Percentiles rank a stretch among this genome's conserved stretches.
These are phyloP conservation scores for Solanum pinnatisectum DNA, from an alignment of 257 asterid species.

Conservation along the genomic window DNA sequence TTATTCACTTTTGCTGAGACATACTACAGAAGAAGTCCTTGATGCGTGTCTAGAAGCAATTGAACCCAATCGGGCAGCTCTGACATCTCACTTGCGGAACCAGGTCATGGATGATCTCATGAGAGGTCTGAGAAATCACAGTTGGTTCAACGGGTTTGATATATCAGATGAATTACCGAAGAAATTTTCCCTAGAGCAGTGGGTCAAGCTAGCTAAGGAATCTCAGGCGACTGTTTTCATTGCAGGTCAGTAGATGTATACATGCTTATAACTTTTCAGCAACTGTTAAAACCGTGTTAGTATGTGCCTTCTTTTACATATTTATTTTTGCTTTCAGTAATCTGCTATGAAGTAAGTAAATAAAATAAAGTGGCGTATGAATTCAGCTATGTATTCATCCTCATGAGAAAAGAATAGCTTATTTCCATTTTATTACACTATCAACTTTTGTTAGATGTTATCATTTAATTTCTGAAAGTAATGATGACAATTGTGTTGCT, in stretches of 20 bases:
- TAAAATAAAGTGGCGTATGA: neutral
- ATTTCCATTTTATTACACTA: neutral
- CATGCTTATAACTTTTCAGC: neutral
- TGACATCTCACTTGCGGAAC: constrained; percentile 62
- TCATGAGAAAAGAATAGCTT: neutral
- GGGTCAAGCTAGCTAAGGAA: constrained; percentile 77
- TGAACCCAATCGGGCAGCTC: constrained; percentile 61
- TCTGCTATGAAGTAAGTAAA: neutral
- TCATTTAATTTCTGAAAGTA: neutral
- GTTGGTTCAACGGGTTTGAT: constrained; percentile 79
- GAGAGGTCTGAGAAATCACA: constrained; percentile 54
- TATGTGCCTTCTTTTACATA: neutral
- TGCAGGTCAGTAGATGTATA: constrained; percentile 46
- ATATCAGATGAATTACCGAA: constrained; percentile 62
- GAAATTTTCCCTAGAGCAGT: constrained; percentile 50
- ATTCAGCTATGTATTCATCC: neutral
- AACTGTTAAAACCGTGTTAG: neutral
- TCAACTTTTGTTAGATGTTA: neutral
- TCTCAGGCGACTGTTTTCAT: constrained; percentile 70
- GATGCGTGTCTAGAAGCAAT: constrained; percentile 87
- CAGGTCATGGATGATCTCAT: constrained; percentile 65
- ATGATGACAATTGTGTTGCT: neutral
- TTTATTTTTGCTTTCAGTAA: neutral
- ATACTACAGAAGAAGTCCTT: constrained; percentile 89
- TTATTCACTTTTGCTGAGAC: constrained; percentile 82